A percentile compares a stretch with the other conserved stretches of the same genome.
These are phyloP conservation scores for Globisporangium okanoganense DNA, from an alignment of 352 stramenopile genomes.

Conservation along the genomic window DNA sequence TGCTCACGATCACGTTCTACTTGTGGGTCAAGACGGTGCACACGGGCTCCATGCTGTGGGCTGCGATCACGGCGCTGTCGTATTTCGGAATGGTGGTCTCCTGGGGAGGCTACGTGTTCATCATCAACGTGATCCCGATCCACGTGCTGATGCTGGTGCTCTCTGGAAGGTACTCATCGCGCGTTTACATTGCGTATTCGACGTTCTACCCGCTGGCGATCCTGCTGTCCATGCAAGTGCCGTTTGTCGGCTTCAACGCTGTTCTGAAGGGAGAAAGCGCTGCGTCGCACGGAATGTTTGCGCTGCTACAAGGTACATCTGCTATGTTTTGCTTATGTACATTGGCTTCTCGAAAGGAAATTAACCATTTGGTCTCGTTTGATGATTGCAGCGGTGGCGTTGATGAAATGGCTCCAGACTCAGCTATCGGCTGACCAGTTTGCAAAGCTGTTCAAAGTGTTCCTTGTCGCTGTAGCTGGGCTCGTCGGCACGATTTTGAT, in stretches of 20 bases:
- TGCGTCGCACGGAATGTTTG: slow-evolving; percentile 91
- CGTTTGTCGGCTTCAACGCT: slow-evolving; percentile 97
- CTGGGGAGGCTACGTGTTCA: slow-evolving; percentile 99
- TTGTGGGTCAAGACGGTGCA: slow-evolving; percentile 90
- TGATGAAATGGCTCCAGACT: slow-evolving; percentile 47
- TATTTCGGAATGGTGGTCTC: slow-evolving; percentile 98
- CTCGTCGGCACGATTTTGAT: slow-evolving; percentile 35
- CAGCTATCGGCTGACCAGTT: slow-evolving; percentile 49
- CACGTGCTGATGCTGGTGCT: slow-evolving; percentile 92
- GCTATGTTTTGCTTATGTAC: too few species aligned
- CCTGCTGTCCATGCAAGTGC: slow-evolving; percentile 95
- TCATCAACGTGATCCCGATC: slow-evolving; percentile 98
- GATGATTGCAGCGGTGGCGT: slow-evolving; percentile 34
- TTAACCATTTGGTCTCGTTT: background rate
- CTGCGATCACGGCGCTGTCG: slow-evolving; percentile 57
- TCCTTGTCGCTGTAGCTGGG: slow-evolving; percentile 27
- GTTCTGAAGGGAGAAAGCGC: slow-evolving; percentile 81
- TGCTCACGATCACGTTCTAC: slow-evolving; percentile 97
- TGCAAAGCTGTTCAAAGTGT: slow-evolving; percentile 36
- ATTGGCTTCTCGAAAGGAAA: background rate
- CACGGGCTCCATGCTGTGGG: slow-evolving; percentile 74
- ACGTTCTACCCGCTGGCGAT: slow-evolving; percentile 97
- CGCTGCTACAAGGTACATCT: slow-evolving; percentile 74
- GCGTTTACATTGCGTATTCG: slow-evolving; percentile 96
- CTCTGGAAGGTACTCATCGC: slow-evolving; percentile 86